phyloP scores from a whole-genome alignment of 495 filamentous ascomycete genomes.

The Penicillium bialowiezense region DNA sequence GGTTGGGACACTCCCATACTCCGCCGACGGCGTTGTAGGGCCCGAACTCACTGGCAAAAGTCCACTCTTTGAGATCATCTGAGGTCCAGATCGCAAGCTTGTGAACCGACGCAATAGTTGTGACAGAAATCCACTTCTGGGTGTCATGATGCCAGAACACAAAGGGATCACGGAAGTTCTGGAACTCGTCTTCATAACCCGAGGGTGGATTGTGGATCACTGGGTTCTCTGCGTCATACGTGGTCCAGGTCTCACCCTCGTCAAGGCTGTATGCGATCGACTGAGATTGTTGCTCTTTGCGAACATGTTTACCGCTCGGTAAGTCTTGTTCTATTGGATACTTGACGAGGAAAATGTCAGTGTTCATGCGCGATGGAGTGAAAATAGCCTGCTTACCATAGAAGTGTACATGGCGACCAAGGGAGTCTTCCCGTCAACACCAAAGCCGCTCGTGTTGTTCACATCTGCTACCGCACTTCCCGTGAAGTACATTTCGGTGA shows the following conservation, averaged over 20 bases:
- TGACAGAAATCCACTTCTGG: conserved; percentile 48
- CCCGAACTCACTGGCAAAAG: conserved; percentile 52
- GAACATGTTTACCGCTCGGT: conserved; percentile 25
- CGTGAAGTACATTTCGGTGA: conserved; percentile 50
- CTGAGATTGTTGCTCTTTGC: conserved; percentile 47
- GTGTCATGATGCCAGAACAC: conserved; percentile 49
- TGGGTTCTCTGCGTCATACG: conserved; percentile 49
- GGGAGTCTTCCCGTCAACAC: conserved; percentile 45
- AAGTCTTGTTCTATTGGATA: conserved; percentile 11
- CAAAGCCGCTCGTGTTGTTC: conserved; percentile 58
- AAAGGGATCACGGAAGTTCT: conserved; percentile 57
- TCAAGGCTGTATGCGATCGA: conserved; percentile 56
- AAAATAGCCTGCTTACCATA: conserved; percentile 18
- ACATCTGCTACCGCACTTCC: conserved; percentile 51
- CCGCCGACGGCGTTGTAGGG: conserved; percentile 50
- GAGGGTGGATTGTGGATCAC: conserved; percentile 44
- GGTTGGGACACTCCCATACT: conserved; percentile 57
- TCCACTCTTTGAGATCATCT: conserved; percentile 51
- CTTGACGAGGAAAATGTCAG: conserved; percentile 9
- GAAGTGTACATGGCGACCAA: conserved; percentile 58
- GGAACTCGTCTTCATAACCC: conserved; percentile 24
- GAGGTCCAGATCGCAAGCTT: conserved; percentile 53
- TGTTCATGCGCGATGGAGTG: background rate
- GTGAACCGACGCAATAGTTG: conserved; percentile 48
- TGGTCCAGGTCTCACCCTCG: conserved; percentile 51